Conservation (phyloP, 2,329 filamentous ascomycete species). For the Gliomastix tumulicola region DNA sequence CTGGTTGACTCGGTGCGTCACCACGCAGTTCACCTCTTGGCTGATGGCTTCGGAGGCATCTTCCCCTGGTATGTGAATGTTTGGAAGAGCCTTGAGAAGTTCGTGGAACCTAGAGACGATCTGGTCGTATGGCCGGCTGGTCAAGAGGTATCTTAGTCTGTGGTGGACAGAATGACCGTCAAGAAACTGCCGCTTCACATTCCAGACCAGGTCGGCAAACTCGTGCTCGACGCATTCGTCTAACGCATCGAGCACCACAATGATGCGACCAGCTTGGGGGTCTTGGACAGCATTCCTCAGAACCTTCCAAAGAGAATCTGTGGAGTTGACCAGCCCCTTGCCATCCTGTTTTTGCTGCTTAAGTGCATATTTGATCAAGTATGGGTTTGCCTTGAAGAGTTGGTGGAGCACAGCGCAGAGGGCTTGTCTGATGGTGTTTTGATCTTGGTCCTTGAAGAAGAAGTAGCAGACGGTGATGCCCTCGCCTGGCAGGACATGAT, state of each 20-base stretch:
- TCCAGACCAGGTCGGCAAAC: conserved; percentile 7
- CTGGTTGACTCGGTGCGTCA: conserved; percentile 15
- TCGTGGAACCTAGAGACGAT: conserved; percentile 15
- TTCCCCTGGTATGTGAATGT: conserved; percentile 25
- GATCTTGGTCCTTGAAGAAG: conserved; percentile 32
- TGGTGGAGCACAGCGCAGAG: conserved; percentile 33
- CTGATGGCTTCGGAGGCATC: conserved; percentile 23
- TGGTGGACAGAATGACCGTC: neutral
- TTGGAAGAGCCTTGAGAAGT: conserved; percentile 11
- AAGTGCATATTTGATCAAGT: conserved; percentile 23
- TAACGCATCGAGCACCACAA: neutral
- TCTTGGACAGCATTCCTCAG: conserved; percentile 12
- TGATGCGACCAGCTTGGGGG: neutral
- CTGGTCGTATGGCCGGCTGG: conserved; percentile 22
- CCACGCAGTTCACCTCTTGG: conserved; percentile 24
- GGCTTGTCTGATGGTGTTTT: conserved; percentile 22
- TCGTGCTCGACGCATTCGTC: conserved; percentile 7
- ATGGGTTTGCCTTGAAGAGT: conserved; percentile 20
- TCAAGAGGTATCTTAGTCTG: conserved; percentile 24
- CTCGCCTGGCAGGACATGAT: conserved; percentile 12
- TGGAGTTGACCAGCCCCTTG: conserved; percentile 9
- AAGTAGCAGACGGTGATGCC: conserved; percentile 28
- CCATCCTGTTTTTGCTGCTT: conserved; percentile 14
- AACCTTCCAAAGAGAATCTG: conserved; percentile 22
- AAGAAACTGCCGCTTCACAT: conserved; percentile 3